These are phyloP conservation scores for Irpex rosettiformis DNA, from an alignment of 1,284 basidiomycete species.

Conservation along the genomic window DNA sequence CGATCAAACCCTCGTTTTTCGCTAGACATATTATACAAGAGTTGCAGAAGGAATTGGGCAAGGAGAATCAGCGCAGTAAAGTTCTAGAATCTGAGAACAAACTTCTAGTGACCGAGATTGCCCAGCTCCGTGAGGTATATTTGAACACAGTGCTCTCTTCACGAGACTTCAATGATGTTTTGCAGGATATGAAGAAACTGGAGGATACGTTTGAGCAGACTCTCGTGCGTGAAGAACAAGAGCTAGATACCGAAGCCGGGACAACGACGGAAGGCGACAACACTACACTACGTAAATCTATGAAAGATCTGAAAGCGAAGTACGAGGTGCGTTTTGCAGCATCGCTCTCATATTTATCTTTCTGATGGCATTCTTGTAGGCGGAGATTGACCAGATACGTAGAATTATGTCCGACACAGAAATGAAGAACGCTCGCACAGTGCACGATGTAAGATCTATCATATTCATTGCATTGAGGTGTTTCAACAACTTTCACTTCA, in stretches of 20 bases:
- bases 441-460: conserved; percentile 59
- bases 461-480: neutral
- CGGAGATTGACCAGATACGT: conserved; percentile 65
- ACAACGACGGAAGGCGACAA: conserved; percentile 28
- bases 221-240: conserved; percentile 47
- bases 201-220: conserved; percentile 75
- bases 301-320: conserved; percentile 49
- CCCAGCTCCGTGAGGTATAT: conserved; percentile 71
- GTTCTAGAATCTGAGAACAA: conserved; percentile 75
- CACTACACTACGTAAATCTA: conserved; percentile 36
- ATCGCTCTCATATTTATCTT: neutral
- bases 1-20: conserved; percentile 8
- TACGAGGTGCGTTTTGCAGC: conserved; percentile 42
- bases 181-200: conserved; percentile 67
- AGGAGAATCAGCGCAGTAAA: conserved; percentile 63
- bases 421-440: conserved; percentile 65
- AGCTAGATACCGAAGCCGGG: conserved; percentile 31
- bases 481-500: conserved; percentile 26
- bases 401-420: conserved; percentile 68
- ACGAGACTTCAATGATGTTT: neutral
- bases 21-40: conserved; percentile 83
- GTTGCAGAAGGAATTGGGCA: conserved; percentile 76
- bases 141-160: neutral
- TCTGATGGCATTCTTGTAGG: conserved; percentile 32
- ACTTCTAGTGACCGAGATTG: conserved; percentile 67